A percentile compares a stretch with the other conserved stretches of the same genome.
phyloP scores from a whole-genome alignment of 192 early-diverging fungal species.

The Chytriomyces sp. region DNA sequence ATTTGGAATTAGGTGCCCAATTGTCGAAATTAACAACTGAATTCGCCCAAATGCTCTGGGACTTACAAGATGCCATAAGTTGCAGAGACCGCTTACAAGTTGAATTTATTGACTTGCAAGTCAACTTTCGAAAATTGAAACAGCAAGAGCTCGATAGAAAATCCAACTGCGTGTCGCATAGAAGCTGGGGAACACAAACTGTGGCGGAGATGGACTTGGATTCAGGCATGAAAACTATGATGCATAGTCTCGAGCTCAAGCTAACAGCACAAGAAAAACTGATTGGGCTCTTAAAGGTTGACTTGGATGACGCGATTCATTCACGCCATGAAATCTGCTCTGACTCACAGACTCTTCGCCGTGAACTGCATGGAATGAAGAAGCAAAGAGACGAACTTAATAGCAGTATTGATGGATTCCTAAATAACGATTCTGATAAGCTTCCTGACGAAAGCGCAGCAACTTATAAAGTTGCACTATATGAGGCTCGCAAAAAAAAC shows the following conservation, averaged over 20 bases:
- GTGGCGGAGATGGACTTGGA: not conserved
- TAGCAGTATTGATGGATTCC: constrained; percentile 9
- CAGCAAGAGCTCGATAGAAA: not conserved
- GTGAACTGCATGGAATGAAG: constrained; percentile 3
- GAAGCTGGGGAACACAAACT: constrained; percentile 27
- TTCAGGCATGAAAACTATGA: not conserved
- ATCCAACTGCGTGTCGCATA: not conserved
- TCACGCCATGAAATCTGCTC: not conserved
- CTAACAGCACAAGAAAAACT: not conserved
- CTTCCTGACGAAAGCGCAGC: not conserved
- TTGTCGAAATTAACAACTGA: constrained; percentile 23
- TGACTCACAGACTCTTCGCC: not conserved
- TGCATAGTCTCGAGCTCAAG: not conserved
- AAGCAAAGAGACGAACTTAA: constrained; percentile 1
- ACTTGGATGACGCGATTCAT: not conserved
- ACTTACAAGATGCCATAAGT: not conserved
- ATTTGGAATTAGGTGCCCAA: constrained; percentile 18
- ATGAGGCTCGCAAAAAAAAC: constrained; percentile 22
- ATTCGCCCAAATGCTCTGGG: constrained; percentile 11
- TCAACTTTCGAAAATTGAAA: not conserved
- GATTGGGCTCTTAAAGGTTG: constrained; percentile 11
- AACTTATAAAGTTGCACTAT: constrained; percentile 1
- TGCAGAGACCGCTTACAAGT: constrained; percentile 1
- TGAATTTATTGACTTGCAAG: constrained; percentile 11
- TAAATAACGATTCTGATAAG: not conserved